Base-by-base conservation (phyloP, 1,284 basidiomycete species). In the Acaromyces ingoldii region DNA sequence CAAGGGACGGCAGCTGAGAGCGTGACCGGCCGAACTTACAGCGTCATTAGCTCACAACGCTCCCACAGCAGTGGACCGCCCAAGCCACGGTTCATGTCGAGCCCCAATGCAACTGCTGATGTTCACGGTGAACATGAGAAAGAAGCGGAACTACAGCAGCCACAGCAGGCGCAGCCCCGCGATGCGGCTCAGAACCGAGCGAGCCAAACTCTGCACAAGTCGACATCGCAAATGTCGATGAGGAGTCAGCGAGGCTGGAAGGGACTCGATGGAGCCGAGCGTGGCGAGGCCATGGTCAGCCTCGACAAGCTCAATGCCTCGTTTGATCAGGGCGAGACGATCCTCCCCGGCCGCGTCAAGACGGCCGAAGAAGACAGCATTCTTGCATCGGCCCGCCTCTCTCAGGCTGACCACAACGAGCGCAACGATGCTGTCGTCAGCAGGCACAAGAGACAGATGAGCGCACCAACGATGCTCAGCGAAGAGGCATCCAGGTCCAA, bases 261-360 rank as follows among this genome's bases (percentile, higher is more conserved):
- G 5, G 67, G 65, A 0, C 44, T 70, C 3, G 65, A 67, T 21
- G 63, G 58, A n/a, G 67, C 65, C 0, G 65, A 67, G 24, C 37
- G 53, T 3, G 67, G 67, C 7, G 58, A 57, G 11, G 59, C 61
- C 0, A 61, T 70, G 38, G 63, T 70, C 17, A 65, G 60, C 40
- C 49, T 67, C 6, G 64, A 70, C 45, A 49, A 49, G n/a, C 51
- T 57, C 13, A 55, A 59, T 17, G 55, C 50, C 46, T 49, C 52
- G 2, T 70, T 62, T 39, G 60, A 63, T 17, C 55, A 54, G 4
- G 67, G 67, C 1, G 36, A 63, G 36, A 41, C 47, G 3, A 62
- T 70, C 43, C 22, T 63, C 19, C 67, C 65, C 1, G 58, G 63
- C 34, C 52, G 62, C 26, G 61, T 67, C 25, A 40, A 36, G 5